Evolutionary conservation across 345 rosid genomes (phyloP).

Genomic region (Dipteronia dyeriana): DNA sequence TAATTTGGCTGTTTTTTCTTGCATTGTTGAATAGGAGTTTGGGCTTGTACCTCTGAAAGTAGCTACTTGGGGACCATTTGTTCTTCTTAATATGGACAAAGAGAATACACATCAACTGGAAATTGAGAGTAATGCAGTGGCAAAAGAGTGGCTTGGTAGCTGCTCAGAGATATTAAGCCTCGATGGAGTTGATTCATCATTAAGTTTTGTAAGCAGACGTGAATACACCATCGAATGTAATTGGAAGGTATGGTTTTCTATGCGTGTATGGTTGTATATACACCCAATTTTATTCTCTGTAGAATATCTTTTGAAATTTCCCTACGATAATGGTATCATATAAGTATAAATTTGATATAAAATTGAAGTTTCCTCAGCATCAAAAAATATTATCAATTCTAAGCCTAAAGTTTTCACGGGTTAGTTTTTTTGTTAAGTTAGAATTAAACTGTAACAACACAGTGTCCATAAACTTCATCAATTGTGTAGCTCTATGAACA

Average conservation of each 20-base stretch:
- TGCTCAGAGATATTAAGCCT: slow-evolving; percentile 53
- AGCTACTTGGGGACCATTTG: slow-evolving; percentile 88
- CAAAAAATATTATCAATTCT: neutral
- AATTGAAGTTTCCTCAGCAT: neutral
- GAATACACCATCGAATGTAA: slow-evolving; percentile 78
- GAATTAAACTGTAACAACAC: neutral
- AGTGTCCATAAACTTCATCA: neutral
- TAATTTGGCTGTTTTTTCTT: slow-evolving; percentile 27
- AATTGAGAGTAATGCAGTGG: slow-evolving; percentile 35
- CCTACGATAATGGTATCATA: neutral
- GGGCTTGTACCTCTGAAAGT: slow-evolving; percentile 72
- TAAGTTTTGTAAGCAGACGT: slow-evolving; percentile 68
- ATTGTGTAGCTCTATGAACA: neutral
- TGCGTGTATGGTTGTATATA: neutral
- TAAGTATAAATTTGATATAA: neutral
- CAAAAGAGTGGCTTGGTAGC: slow-evolving; percentile 80
- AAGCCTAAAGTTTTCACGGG: neutral
- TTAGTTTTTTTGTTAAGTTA: neutral
- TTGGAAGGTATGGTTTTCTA: slow-evolving; percentile 67
- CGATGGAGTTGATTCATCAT: slow-evolving; percentile 62
- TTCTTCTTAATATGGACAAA: slow-evolving; percentile 64
- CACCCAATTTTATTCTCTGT: neutral
- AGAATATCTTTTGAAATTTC: neutral
- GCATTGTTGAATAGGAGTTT: slow-evolving; percentile 58
- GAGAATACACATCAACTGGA: slow-evolving; percentile 27